Conservation (phyloP, 352 stramenopile species). For the Phytophthora meadii region DNA sequence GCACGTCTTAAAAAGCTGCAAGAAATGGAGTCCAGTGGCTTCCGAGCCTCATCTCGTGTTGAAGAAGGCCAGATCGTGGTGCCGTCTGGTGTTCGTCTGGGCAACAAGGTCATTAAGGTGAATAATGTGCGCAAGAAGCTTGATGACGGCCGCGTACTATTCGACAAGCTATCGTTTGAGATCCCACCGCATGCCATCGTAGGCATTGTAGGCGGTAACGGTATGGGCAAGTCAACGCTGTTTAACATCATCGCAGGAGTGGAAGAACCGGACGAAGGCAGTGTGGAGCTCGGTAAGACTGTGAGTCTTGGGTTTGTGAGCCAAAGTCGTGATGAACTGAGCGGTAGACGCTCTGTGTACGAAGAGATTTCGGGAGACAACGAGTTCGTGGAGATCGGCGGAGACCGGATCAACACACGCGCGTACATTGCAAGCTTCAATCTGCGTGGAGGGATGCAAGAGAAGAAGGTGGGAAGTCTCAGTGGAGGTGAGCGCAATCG, state of each 20-base stretch:
- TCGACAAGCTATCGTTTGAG: constrained; percentile 94
- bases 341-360: constrained; percentile 72
- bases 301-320: constrained; percentile 83
- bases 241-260: constrained; percentile 95
- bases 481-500: constrained; percentile 88
- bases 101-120: constrained; percentile 92
- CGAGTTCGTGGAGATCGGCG: constrained; percentile 80
- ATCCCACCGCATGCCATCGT: constrained; percentile 97
- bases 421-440: constrained; percentile 91
- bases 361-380: constrained; percentile 89
- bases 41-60: constrained; percentile 62
- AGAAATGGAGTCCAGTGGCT: constrained; percentile 81
- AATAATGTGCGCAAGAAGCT: constrained; percentile 78
- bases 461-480: constrained; percentile 81
- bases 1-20: constrained; percentile 94
- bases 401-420: constrained; percentile 83
- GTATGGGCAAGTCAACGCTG: constrained; percentile 97
- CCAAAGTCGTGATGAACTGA: constrained; percentile 79
- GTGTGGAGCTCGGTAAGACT: constrained; percentile 77
- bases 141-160: constrained; percentile 86
- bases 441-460: constrained; percentile 81
- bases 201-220: constrained; percentile 98
- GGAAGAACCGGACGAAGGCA: constrained; percentile 87
- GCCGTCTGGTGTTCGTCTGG: constrained; percentile 92
- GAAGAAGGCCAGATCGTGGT: constrained; percentile 92